These are phyloP conservation scores for Termitomyces bulborhizus DNA, from an alignment of 768 basidiomycete species.

Conservation along the genomic window DNA sequence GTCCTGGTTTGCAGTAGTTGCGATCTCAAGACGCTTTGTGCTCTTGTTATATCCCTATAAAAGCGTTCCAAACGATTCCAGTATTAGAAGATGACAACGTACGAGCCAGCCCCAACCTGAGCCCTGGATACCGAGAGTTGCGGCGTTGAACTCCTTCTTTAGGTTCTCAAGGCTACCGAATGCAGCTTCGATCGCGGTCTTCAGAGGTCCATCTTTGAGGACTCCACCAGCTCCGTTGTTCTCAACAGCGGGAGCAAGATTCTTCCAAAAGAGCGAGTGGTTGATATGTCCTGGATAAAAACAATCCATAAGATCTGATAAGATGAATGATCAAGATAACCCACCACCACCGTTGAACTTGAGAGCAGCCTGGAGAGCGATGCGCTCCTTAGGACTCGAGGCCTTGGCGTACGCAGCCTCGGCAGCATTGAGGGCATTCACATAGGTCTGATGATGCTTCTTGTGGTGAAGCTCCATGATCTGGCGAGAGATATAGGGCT, in stretches of 20 bases:
- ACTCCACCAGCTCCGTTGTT: constrained; percentile 68
- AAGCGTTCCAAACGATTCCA: not conserved
- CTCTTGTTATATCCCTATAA: constrained; percentile 60
- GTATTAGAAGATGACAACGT: constrained; percentile 22
- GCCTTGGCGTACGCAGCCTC: constrained; percentile 69
- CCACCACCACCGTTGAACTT: constrained; percentile 95
- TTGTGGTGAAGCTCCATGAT: constrained; percentile 94
- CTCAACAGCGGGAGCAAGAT: constrained; percentile 37
- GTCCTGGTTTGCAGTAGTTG: constrained; percentile 94
- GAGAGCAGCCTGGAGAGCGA: constrained; percentile 83
- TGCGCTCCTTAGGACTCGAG: constrained; percentile 66
- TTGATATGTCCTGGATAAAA: constrained; percentile 8
- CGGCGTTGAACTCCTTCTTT: constrained; percentile 77
- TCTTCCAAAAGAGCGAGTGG: constrained; percentile 5
- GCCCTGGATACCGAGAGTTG: constrained; percentile 83
- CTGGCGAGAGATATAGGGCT: constrained; percentile 83
- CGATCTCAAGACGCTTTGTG: constrained; percentile 71
- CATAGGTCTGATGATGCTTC: constrained; percentile 94
- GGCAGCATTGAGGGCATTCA: constrained; percentile 86
- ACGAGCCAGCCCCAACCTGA: constrained; percentile 97
- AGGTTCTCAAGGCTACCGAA: constrained; percentile 71
- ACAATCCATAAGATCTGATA: constrained; percentile 6
- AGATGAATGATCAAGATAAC: constrained; percentile 17
- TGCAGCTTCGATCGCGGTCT: constrained; percentile 47
- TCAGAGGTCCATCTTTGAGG: constrained; percentile 58